Evolutionary conservation across 805 yeast genomes (phyloP), one percentile per base, ranked within the genome.

Genomic region (Torulaspora delbrueckii): DNA sequence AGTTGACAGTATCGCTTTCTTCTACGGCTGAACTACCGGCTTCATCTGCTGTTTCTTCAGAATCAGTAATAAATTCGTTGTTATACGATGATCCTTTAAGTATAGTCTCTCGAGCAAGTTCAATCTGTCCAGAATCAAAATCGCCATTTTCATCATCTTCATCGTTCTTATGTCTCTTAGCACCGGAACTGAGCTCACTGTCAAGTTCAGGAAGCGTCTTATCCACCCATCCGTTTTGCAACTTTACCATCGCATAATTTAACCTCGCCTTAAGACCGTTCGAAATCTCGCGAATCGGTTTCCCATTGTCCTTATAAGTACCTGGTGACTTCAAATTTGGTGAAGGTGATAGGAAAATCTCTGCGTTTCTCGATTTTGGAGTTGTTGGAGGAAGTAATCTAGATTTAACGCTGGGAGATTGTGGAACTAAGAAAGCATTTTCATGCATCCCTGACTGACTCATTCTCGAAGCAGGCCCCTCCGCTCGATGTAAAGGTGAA

Each of bases 221-320:
- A 27, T 59, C 63, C 6, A 47, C 53, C 66, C 69, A 61, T 3
- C 67, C 62, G 34, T 63, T 57, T 42, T 69, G 69, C 42, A 67
- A 57, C 51, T 69, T 70, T 8, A 69, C 67, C 50, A 68, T 62
- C 1, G 75, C 75, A 53, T 70, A 69, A 44, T 67, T 69, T 12
- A 71, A 53, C 45, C 74, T 58, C 10, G 73, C 68, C 46, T 67
- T 68, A 33, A 71, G 56, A 46, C 66, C 66, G 18, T 67, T 62
- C 0, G 75, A 70, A 14, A 71, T 63, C 38, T 68, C 69, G 40
- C 72, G 59, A 10, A 70, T 70, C 8, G 74, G 73, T 32, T 69
- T 69, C 28, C 55, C 60, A 9, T 54, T 58, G 14, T 51, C 63
- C 40, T 52, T 52, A 35, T 43, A 46, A 3, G 47, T 47, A 19